phyloP scores from a whole-genome alignment of 257 asterid genomes.

The Eucommia ulmoides region DNA sequence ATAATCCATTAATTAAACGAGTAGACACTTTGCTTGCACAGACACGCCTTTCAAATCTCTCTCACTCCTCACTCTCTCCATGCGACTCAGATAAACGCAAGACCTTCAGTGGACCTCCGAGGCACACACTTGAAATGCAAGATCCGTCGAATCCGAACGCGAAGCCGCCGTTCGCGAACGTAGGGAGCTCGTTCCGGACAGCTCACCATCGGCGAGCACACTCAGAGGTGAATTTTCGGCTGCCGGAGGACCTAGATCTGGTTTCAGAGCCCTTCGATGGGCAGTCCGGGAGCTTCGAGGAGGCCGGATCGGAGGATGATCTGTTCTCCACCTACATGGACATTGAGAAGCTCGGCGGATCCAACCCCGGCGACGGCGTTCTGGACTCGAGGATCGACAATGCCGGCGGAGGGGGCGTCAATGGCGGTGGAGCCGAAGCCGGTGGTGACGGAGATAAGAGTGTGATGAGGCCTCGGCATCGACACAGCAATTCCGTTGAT shows the following conservation, averaged over 20 bases:
- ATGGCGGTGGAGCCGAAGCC: slow-evolving; percentile 27
- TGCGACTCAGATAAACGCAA: too few relatives aligned
- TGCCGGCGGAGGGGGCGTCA: slow-evolving; percentile 20
- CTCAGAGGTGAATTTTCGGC: slow-evolving; percentile 75
- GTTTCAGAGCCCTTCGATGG: slow-evolving; percentile 54
- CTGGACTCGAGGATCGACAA: slow-evolving; percentile 10
- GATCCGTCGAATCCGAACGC: slow-evolving; percentile 48
- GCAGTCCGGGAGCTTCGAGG: slow-evolving; percentile 59
- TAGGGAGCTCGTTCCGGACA: slow-evolving; percentile 24
- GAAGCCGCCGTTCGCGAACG: slow-evolving; percentile 28
- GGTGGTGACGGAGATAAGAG: slow-evolving; percentile 20
- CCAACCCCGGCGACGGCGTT: slow-evolving; percentile 23
- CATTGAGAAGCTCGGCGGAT: slow-evolving; percentile 65
- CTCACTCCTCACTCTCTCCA: slow-evolving; percentile 9
- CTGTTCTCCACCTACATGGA: slow-evolving; percentile 85
- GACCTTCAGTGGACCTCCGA: too few relatives aligned
- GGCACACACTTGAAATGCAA: slow-evolving; percentile 41
- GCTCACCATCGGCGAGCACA: slow-evolving; percentile 89
- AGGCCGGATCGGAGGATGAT: slow-evolving; percentile 93
- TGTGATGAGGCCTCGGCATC: slow-evolving; percentile 28
- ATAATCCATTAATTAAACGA: too few relatives aligned
- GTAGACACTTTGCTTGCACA: background rate
- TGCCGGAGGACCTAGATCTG: slow-evolving; percentile 87
- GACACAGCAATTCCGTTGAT: slow-evolving; percentile 67
- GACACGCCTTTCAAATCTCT: too few relatives aligned